Evolutionary conservation across 805 yeast genomes (phyloP).

Genomic region (Ogataea henricii): DNA sequence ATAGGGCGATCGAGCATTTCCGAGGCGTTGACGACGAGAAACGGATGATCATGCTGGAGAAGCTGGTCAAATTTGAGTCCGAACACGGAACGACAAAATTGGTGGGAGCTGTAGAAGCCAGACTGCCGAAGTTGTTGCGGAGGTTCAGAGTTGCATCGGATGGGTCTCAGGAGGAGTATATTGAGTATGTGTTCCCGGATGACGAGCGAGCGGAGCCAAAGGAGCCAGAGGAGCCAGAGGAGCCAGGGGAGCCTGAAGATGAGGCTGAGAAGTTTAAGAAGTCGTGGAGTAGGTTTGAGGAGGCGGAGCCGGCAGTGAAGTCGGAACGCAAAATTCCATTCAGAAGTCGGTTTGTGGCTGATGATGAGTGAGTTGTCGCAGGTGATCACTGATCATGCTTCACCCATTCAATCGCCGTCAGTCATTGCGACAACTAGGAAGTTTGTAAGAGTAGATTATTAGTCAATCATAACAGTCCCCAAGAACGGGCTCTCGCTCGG

Average conservation of each 20-base stretch:
- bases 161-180: conserved; percentile 53
- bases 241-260: conserved; percentile 9
- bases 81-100: conserved; percentile 55
- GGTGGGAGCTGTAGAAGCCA: conserved; percentile 38
- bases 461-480: too few species aligned
- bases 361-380: conserved; percentile 1
- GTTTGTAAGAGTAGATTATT: too few species aligned
- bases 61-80: conserved; percentile 65
- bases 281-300: conserved; percentile 8
- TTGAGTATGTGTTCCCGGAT: conserved; percentile 70
- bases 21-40: conserved; percentile 42
- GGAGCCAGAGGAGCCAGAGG: conserved; percentile 16
- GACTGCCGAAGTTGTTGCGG: conserved; percentile 57
- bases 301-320: conserved; percentile 3
- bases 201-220: conserved; percentile 39
- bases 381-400: too few species aligned
- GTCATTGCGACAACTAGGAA: too few species aligned
- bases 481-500: too few species aligned
- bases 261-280: conserved; percentile 17
- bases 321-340: conserved; percentile 2
- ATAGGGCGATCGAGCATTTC: conserved; percentile 50
- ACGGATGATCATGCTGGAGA: conserved; percentile 57
- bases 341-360: conserved; percentile 8
- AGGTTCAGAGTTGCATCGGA: conserved; percentile 42
- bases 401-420: too few species aligned